These are phyloP conservation scores for Parmales sp. DNA, from an alignment of 108 stramenopile genomes.

Conservation along the genomic window DNA sequence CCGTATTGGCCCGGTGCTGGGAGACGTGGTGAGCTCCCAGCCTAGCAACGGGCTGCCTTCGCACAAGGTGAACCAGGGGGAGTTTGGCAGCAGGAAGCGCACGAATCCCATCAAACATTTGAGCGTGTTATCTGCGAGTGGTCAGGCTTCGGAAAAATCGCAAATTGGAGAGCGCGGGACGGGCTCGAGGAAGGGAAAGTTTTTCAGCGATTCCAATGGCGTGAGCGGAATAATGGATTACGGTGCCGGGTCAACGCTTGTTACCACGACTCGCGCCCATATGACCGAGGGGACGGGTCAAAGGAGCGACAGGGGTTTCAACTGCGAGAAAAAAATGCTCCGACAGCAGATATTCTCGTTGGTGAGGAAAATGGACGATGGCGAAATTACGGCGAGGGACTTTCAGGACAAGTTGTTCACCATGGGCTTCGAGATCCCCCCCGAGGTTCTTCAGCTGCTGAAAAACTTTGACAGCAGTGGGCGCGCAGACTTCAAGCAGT, in stretches of 20 bases:
- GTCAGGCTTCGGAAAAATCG: neutral
- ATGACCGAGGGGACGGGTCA: neutral
- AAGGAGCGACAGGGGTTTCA: neutral
- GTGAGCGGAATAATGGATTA: neutral
- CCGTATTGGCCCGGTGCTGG: neutral
- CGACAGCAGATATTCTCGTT: slow-evolving; percentile 16
- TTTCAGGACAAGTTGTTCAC: slow-evolving; percentile 11
- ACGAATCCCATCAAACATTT: neutral
- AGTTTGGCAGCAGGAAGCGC: slow-evolving; percentile 1
- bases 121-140: neutral
- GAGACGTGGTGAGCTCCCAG: neutral
- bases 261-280: neutral
- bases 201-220: neutral
- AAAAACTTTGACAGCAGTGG: slow-evolving; percentile 4
- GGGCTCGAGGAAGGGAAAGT: slow-evolving; percentile 7
- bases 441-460: slow-evolving; percentile 11
- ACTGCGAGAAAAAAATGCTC: slow-evolving; percentile 12
- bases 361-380: slow-evolving; percentile 16
- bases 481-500: slow-evolving; percentile 8
- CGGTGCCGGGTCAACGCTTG: neutral
- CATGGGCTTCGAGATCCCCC: slow-evolving; percentile 15
- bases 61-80: neutral
- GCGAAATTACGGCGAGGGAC: neutral
- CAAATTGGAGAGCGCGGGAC: neutral
- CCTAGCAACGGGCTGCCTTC: neutral